Conservation (phyloP, 1,139 yeast species). For the Magnusiomyces suaveolens region DNA sequence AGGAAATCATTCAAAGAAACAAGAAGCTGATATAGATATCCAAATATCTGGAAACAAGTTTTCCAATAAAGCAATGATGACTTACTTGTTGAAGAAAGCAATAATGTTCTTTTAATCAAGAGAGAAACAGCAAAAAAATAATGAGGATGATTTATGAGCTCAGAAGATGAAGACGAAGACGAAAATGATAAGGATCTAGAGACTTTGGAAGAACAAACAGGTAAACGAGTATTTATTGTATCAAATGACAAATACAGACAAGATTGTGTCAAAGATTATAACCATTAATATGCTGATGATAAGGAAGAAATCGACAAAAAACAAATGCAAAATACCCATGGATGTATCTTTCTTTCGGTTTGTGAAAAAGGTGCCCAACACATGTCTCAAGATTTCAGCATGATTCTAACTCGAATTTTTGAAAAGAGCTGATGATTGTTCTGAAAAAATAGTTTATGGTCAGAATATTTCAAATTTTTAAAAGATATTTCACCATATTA, state of each 20-base stretch:
- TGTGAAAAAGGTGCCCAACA: constrained; percentile 52
- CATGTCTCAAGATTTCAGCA: constrained; percentile 60
- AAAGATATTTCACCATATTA: constrained; percentile 67
- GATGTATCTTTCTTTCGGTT: constrained; percentile 38
- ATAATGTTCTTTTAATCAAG: too few species aligned
- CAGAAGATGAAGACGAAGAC: constrained; percentile 15
- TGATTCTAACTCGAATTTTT: constrained; percentile 89
- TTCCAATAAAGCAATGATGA: too few species aligned
- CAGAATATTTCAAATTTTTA: constrained; percentile 15
- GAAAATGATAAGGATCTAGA: constrained; percentile 26
- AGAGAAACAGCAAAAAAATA: too few species aligned
- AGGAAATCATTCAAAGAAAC: too few species aligned
- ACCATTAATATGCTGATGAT: constrained; percentile 24
- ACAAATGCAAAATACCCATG: constrained; percentile 25
- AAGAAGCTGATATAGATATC: too few species aligned
- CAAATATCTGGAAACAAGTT: too few species aligned
- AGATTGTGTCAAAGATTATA: constrained; percentile 68
- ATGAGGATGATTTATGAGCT: too few species aligned
- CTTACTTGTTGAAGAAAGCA: too few species aligned
- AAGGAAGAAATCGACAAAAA: constrained; percentile 20
- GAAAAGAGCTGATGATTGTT: constrained; percentile 75
- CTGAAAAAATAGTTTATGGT: constrained; percentile 44
- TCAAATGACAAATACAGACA: constrained; percentile 31
- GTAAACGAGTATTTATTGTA: constrained; percentile 37
- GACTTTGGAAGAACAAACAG: constrained; percentile 19